phyloP scores from a whole-genome alignment of 352 stramenopile species.

The Phytopythium montanum region DNA sequence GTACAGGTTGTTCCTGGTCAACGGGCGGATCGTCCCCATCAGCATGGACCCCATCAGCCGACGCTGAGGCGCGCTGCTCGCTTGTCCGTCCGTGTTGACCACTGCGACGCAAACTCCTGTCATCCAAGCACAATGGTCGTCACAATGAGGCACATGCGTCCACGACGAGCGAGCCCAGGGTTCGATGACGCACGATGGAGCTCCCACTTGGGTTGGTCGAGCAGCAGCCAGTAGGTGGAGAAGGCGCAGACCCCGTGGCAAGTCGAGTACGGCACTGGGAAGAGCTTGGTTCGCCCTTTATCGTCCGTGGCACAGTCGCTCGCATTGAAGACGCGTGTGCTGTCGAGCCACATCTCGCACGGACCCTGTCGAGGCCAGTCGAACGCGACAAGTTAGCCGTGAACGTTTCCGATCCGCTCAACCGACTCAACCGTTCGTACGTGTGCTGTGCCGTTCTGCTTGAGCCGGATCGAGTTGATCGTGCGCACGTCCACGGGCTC shows the following conservation, averaged over 20 bases:
- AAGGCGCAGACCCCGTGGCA: constrained; percentile 35
- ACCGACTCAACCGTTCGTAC: neutral
- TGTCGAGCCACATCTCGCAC: constrained; percentile 6
- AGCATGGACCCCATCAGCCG: constrained; percentile 1
- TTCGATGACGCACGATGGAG: constrained; percentile 24
- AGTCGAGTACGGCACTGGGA: constrained; percentile 30
- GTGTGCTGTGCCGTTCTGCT: constrained; percentile 5
- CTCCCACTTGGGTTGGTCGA: constrained; percentile 34
- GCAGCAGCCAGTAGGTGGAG: constrained; percentile 40
- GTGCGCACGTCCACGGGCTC: constrained; percentile 8
- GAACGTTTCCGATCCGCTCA: neutral
- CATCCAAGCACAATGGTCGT: no score
- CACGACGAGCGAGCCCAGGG: neutral
- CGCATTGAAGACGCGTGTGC: constrained; percentile 1
- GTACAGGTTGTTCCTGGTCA: constrained; percentile 7
- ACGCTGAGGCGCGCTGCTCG: neutral
- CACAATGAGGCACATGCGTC: no score
- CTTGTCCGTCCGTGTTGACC: neutral
- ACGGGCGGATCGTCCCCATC: neutral
- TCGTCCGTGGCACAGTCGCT: constrained; percentile 3
- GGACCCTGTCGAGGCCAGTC: neutral
- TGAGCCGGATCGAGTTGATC: constrained; percentile 6
- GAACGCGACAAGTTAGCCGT: neutral
- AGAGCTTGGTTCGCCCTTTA: neutral
- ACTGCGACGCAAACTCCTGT: constrained; percentile 4